Evolutionary conservation across 2,329 filamentous ascomycete species (phyloP).

Genomic region (Xenoacremonium recifei): DNA sequence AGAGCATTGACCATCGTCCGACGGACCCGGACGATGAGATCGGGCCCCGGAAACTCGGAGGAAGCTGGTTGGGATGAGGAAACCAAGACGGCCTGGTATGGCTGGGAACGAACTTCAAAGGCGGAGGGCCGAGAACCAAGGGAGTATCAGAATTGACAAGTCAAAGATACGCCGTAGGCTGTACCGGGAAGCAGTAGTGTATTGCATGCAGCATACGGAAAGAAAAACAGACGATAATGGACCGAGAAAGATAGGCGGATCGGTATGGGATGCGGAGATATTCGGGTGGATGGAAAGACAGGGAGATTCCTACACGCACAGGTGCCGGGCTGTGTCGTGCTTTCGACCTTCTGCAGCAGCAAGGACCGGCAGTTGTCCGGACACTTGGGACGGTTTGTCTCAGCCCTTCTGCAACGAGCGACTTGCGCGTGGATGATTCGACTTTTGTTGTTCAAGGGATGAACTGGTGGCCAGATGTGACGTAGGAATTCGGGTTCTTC

Average conservation of each 20-base stretch:
- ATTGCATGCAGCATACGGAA: not conserved
- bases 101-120: no score
- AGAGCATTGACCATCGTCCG: no score
- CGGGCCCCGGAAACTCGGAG: not conserved
- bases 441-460: conserved; percentile 17
- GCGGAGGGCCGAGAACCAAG: no score
- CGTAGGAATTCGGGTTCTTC: conserved; percentile 17
- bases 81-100: conserved; percentile 6
- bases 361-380: not conserved
- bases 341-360: not conserved
- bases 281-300: conserved; percentile 16
- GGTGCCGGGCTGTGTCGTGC: not conserved
- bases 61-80: not conserved
- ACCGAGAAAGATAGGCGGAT: conserved; percentile 10
- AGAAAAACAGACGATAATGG: conserved; percentile 1
- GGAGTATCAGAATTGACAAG: no score
- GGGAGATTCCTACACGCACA: not conserved
- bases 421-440: conserved; percentile 20
- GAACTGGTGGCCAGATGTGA: conserved; percentile 25
- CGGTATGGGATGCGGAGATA: conserved; percentile 19
- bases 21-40: no score
- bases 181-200: not conserved
- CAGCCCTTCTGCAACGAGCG: not conserved
- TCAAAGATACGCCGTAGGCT: no score
- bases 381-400: not conserved